These are phyloP conservation scores for Myxozyma vanderwaltii DNA, from an alignment of 805 yeast genomes.

Conservation along the genomic window DNA sequence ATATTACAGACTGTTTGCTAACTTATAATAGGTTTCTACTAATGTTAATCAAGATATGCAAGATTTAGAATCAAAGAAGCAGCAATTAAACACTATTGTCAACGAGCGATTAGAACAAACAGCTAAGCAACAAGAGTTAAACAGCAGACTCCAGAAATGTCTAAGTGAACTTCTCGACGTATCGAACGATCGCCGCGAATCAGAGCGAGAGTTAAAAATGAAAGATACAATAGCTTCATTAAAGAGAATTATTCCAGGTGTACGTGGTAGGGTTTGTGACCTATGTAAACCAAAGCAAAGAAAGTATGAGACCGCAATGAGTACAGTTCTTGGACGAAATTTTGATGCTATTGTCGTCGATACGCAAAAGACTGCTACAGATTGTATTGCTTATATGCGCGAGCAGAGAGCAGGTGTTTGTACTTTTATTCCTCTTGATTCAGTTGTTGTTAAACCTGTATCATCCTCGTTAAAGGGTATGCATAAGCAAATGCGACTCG, in stretches of 20 bases:
- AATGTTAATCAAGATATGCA: conserved; percentile 36
- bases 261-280: conserved; percentile 78
- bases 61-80: conserved; percentile 35
- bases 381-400: conserved; percentile 76
- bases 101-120: conserved; percentile 34
- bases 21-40: conserved; percentile 17
- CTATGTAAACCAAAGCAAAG: conserved; percentile 74
- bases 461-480: conserved; percentile 53
- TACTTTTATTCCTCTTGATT: conserved; percentile 84
- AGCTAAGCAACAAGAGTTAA: conserved; percentile 59
- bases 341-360: conserved; percentile 86
- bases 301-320: conserved; percentile 71
- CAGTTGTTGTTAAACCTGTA: conserved; percentile 61
- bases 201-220: conserved; percentile 65
- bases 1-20: not conserved
- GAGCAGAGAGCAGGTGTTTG: conserved; percentile 85
- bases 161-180: conserved; percentile 67
- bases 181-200: conserved; percentile 74
- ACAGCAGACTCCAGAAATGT: conserved; percentile 61
- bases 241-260: conserved; percentile 79
- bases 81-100: conserved; percentile 12
- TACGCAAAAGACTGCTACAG: conserved; percentile 63
- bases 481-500: conserved; percentile 57
- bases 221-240: conserved; percentile 73
- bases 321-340: conserved; percentile 74